Evolutionary conservation across 345 rosid species (phyloP).

Genomic region (Adansonia digitata): DNA sequence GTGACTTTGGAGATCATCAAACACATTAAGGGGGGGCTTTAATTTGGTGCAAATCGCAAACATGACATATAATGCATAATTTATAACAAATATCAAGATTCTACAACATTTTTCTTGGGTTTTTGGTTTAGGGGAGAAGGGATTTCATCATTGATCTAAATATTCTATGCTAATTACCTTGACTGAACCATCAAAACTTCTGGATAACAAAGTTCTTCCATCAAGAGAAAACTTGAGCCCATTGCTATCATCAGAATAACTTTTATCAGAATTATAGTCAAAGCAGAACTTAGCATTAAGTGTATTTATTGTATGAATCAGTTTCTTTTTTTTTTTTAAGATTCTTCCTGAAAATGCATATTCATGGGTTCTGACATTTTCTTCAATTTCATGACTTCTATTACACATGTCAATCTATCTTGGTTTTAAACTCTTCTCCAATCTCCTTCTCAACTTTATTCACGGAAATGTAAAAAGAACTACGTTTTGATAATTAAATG

Average conservation of each 20-base stretch:
- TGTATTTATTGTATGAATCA: no score
- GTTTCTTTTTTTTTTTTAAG: no score
- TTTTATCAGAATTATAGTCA: no score
- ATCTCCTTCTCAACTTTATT: no score
- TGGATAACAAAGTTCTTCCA: conserved; percentile 63
- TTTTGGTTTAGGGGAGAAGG: background rate
- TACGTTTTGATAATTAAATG: no score
- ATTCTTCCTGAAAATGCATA: no score
- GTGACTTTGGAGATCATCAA: conserved; percentile 82
- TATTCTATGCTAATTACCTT: conserved; percentile 45
- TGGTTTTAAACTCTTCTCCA: no score
- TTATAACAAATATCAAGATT: conserved; percentile 9
- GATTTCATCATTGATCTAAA: background rate
- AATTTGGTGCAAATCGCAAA: conserved; percentile 91
- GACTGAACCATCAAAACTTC: conserved; percentile 85
- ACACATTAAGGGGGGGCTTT: conserved; percentile 63
- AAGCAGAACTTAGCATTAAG: no score
- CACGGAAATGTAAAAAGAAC: no score
- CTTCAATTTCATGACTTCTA: no score
- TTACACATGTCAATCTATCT: no score
- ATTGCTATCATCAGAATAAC: conserved; percentile 89
- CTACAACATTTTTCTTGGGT: background rate
- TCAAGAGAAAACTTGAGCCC: conserved; percentile 87
- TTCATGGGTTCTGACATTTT: no score
- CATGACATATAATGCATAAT: conserved; percentile 37